Percentiles rank a stretch among this genome's conserved stretches.
These are phyloP conservation scores for Tricholoma sp. DNA, from an alignment of 768 basidiomycete species.

Conservation along the genomic window DNA sequence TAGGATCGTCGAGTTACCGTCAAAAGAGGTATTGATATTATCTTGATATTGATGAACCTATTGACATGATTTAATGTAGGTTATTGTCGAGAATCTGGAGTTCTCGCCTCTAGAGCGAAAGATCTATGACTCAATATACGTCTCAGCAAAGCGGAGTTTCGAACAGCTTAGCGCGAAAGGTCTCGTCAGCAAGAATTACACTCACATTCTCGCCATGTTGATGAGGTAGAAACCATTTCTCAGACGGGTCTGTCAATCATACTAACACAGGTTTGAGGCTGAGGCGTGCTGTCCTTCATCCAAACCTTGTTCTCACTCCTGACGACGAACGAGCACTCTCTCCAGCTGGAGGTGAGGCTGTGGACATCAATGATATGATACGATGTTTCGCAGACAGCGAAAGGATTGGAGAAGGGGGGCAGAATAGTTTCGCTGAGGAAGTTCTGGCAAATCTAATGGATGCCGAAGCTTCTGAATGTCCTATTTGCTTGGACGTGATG, in stretches of 20 bases:
- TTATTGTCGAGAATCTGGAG: slow-evolving; percentile 67
- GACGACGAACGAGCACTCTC: slow-evolving; percentile 36
- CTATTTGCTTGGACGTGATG: slow-evolving; percentile 78
- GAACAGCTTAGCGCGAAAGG: slow-evolving; percentile 78
- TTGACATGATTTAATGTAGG: slow-evolving; percentile 29
- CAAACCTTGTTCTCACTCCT: slow-evolving; percentile 66
- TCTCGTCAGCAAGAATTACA: slow-evolving; percentile 72
- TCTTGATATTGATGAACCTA: not conserved
- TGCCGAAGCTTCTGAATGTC: slow-evolving; percentile 57
- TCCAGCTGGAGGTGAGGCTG: slow-evolving; percentile 32
- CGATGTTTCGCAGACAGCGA: slow-evolving; percentile 41
- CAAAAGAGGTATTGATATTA: slow-evolving; percentile 58
- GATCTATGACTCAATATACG: slow-evolving; percentile 86
- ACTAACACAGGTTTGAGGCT: not conserved
- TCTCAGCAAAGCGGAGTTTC: slow-evolving; percentile 74
- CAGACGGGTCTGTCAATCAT: not conserved
- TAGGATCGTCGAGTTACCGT: slow-evolving; percentile 81
- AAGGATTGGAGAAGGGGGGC: slow-evolving; percentile 22
- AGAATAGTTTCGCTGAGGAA: slow-evolving; percentile 52
- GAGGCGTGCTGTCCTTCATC: slow-evolving; percentile 90
- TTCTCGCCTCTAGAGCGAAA: slow-evolving; percentile 79
- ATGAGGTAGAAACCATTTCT: slow-evolving; percentile 62
- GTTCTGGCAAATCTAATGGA: slow-evolving; percentile 64
- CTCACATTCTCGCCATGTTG: slow-evolving; percentile 89
- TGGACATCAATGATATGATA: slow-evolving; percentile 60